Percentiles rank a stretch among this genome's conserved stretches.
Evolutionary conservation across 768 basidiomycete genomes (phyloP).

Genomic region (Suillus alpinus): DNA sequence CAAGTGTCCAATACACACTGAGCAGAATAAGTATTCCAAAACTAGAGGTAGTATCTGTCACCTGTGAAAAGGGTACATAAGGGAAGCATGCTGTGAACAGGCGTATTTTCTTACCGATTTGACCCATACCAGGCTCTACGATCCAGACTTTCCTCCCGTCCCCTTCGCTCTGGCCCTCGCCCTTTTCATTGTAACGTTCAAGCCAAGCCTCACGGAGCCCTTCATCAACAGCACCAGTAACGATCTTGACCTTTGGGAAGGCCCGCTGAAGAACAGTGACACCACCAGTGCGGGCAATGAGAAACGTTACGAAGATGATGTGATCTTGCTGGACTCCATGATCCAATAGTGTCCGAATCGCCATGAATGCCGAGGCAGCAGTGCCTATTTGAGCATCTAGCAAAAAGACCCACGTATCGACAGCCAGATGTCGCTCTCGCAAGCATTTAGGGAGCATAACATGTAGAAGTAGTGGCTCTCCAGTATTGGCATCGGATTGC

Average conservation of each 20-base stretch:
- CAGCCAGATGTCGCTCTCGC: conserved; percentile 61
- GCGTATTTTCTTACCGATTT: conserved; percentile 57
- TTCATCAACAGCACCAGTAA: conserved; percentile 82
- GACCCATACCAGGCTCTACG: conserved; percentile 86
- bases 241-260: conserved; percentile 82
- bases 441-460: conserved; percentile 74
- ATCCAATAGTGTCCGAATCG: conserved; percentile 88
- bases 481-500: conserved; percentile 79
- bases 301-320: conserved; percentile 88
- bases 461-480: conserved; percentile 87
- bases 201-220: conserved; percentile 74
- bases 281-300: conserved; percentile 82
- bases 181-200: conserved; percentile 51
- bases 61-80: background rate
- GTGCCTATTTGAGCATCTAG: conserved; percentile 96
- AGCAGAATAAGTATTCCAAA: background rate
- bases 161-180: conserved; percentile 37
- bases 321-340: conserved; percentile 83
- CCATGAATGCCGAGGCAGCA: conserved; percentile 92
- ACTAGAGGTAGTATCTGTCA: conserved; percentile 3
- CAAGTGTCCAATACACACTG: background rate
- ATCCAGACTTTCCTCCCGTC: conserved; percentile 72
- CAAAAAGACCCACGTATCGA: conserved; percentile 77
- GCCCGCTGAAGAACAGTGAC: conserved; percentile 73
- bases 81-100: background rate